Evolutionary conservation across 768 basidiomycete species (phyloP).

Genomic region (Hirschioporus abietinus): DNA sequence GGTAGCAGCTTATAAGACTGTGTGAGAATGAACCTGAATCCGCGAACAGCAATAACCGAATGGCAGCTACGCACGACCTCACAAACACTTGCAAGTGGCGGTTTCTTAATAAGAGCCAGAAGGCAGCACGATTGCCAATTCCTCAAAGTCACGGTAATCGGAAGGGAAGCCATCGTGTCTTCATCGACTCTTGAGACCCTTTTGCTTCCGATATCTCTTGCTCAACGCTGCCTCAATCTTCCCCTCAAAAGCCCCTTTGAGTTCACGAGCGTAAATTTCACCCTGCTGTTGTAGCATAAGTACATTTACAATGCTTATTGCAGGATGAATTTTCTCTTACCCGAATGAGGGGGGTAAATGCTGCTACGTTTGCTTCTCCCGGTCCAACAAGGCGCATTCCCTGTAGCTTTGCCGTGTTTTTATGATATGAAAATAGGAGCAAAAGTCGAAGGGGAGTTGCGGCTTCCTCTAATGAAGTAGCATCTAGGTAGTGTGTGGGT

Average conservation of each 20-base stretch:
- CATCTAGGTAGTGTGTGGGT: slow-evolving; percentile 66
- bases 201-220: slow-evolving; percentile 52
- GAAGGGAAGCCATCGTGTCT: background rate
- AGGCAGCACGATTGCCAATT: background rate
- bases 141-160: background rate
- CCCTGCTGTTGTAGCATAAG: slow-evolving; percentile 43
- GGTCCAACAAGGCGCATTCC: slow-evolving; percentile 60
- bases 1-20: too few relatives aligned
- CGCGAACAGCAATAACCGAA: too few relatives aligned
- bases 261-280: slow-evolving; percentile 55
- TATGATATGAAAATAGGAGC: slow-evolving; percentile 56
- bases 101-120: too few relatives aligned
- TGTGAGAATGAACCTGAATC: too few relatives aligned
- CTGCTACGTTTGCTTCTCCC: slow-evolving; percentile 46
- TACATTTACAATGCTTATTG: background rate
- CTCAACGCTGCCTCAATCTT: slow-evolving; percentile 65
- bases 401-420: slow-evolving; percentile 36
- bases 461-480: slow-evolving; percentile 64
- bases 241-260: slow-evolving; percentile 50
- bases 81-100: too few relatives aligned
- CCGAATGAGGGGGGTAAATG: slow-evolving; percentile 48
- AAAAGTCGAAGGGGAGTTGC: slow-evolving; percentile 58
- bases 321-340: slow-evolving; percentile 30
- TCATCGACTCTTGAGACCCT: slow-evolving; percentile 12
- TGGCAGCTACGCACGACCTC: too few relatives aligned